Evolutionary conservation across 2,329 filamentous ascomycete genomes (phyloP), one percentile per base, ranked within the genome.

Genomic region (Sporothrix brasiliensis): DNA sequence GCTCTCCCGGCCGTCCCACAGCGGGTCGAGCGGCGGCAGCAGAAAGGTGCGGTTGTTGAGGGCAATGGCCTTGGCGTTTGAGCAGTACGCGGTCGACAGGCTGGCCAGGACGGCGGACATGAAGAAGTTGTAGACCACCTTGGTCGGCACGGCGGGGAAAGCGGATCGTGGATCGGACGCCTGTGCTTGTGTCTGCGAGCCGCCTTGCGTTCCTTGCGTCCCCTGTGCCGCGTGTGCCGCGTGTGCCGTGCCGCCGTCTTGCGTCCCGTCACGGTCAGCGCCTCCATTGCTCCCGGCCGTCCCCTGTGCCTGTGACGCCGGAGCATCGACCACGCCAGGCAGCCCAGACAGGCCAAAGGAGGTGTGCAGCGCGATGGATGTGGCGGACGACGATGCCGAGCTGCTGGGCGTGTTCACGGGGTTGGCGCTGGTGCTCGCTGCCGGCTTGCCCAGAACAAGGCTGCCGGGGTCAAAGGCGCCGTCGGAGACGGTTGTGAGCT

Each of bases 1-100:
- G n/a, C 53, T 49, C 60, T 78, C 76, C 39, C 74, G 76, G 39
- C 79, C 78, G 41, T 75, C 75, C 53, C 74, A 70, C 19, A 75
- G 71, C n/a, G 76, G 75, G 67, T 76, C 73, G 56, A 75, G 71
- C 16, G 79, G 71, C 30, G 81, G 77, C 30, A 88, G 79, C 34
- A 88, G 76, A 16, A 88, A 77, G 0, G 84, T 86, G 67, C 84
- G 82, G 70, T 83, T 83, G 73, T 87, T 87, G 4, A 88, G 77
- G 4, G 86, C 83, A 27, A 87, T 80, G 3, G 86, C 84, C 41
- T 81, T 81, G 19, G 82, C 80, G 41, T 78, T 80, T 5, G 78
- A 78, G 74, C 85, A 87, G 70, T 88, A 86, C 6, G 79, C 79
- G 5, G 82, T 79, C 2, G 83, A 83, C 68, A 87, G 75, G n/a